Conservation (phyloP, 108 stramenopile genomes). For the Cyclotella sp. region DNA sequence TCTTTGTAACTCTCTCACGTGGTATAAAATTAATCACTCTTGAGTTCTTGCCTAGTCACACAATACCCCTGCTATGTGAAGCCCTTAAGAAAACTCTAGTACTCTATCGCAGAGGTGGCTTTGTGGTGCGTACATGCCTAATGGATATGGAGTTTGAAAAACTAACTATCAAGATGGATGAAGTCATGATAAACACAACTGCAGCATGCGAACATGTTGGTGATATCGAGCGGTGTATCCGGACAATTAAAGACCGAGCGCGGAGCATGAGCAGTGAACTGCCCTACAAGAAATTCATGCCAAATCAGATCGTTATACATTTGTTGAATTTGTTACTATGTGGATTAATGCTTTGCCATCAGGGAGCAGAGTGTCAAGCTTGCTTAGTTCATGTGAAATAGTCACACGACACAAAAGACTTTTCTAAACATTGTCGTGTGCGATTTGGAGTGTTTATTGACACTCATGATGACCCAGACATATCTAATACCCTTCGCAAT, state of each 20-base stretch:
- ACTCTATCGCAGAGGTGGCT: neutral
- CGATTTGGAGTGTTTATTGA: constrained; percentile 52
- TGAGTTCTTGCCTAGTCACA: neutral
- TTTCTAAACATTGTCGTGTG: constrained; percentile 27
- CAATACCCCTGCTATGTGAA: neutral
- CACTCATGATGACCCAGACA: constrained; percentile 40
- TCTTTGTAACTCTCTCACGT: too few species aligned
- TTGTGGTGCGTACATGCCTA: too few species aligned
- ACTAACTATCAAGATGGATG: too few species aligned
- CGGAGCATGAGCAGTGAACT: constrained; percentile 26
- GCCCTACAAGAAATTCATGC: constrained; percentile 27
- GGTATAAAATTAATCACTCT: neutral
- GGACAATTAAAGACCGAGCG: too few species aligned
- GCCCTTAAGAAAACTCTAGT: neutral
- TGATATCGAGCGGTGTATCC: neutral
- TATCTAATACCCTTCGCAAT: constrained; percentile 25
- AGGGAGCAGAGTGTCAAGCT: constrained; percentile 6
- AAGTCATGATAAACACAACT: neutral
- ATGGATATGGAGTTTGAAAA: too few species aligned
- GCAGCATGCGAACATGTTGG: constrained; percentile 4
- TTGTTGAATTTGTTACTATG: constrained; percentile 22
- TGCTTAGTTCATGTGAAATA: constrained; percentile 3
- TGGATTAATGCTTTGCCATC: constrained; percentile 36
- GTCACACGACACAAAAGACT: constrained; percentile 11
- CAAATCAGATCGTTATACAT: constrained; percentile 28